Base-by-base conservation (phyloP, 495 filamentous ascomycete genomes). In the Penicillium coprophilum region DNA sequence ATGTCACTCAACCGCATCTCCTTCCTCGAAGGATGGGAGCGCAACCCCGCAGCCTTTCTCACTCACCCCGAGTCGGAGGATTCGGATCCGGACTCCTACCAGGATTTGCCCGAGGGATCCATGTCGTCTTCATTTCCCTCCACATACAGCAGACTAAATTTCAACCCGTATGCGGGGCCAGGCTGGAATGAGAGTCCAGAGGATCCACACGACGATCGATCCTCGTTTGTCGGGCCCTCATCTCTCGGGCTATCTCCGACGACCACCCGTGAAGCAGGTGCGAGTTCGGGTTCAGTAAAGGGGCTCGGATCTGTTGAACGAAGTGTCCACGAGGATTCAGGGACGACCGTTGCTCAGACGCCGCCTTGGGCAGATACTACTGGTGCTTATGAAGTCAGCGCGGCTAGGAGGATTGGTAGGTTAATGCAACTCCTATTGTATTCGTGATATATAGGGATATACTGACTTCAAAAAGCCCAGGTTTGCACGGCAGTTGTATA, bases 371-470 rank as follows among this genome's bases (percentile, higher is more conserved):
- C 63, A 27, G 73, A 82, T 52, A 79, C 86, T 6, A 79, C 83
- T 15, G 82, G 81, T 1, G 88, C 88, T 30, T 91, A 89, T 65
- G 85, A 89, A 67, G 85, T 91, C 1, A 80, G 83, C 47, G 77
- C 67, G 52, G 75, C 77, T 57, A 88, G 82, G 67, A 79, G 88
- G 66, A 76, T 88, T 50, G 70, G 86, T 89, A 77, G 64, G 83
- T 67, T 47, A 20, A 31, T 30, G n/a, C 13, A 8, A 2, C 4
- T 32, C 10, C 8, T 1, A 38, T 38, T 17, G 4, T 36, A 6
- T 31, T 24, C 17, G n/a, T 11, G 4, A 27, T 27, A 27, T 17
- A 28, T 8, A 46, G 8, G 6, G 23, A 17, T 7, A 44, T 36
- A 30, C 50, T 64, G 20, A 67, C 39, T 19, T 28, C 9, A 1